Percentiles rank a stretch among this genome's conserved stretches.
phyloP scores from a whole-genome alignment of 2,329 filamentous ascomycete species.

The Penicillium concentricum region DNA sequence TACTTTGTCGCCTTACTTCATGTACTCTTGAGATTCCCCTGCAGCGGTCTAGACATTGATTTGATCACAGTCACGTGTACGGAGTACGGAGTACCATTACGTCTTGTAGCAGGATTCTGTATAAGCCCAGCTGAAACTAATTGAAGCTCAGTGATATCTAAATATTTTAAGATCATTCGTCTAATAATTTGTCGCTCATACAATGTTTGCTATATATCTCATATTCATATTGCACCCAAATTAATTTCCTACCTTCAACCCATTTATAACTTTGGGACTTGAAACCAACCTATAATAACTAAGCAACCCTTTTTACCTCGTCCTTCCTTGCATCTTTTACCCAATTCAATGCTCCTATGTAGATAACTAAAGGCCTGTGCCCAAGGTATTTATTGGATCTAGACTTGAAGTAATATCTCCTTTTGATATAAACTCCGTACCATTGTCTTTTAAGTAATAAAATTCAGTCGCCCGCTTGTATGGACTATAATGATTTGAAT shows the following conservation, averaged over 20 bases:
- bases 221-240: not conserved
- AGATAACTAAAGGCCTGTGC: not conserved
- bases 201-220: too few species aligned
- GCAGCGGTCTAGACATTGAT: conserved; percentile 1
- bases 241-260: not conserved
- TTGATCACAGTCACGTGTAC: not conserved
- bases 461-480: too few species aligned
- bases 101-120: not conserved
- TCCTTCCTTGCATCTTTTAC: not conserved
- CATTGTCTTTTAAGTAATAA: not conserved
- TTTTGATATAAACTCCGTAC: too few species aligned
- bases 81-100: not conserved
- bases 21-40: conserved; percentile 5
- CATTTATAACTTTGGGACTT: not conserved
- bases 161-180: too few species aligned
- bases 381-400: not conserved
- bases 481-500: not conserved
- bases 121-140: not conserved
- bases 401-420: not conserved
- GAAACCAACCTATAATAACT: not conserved
- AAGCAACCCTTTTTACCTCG: not conserved
- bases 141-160: not conserved
- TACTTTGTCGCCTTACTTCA: conserved; percentile 10
- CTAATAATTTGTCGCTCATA: not conserved
- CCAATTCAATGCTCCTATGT: too few species aligned